Base-by-base conservation (phyloP, 768 basidiomycete genomes). In the Leccinum obscurum region DNA sequence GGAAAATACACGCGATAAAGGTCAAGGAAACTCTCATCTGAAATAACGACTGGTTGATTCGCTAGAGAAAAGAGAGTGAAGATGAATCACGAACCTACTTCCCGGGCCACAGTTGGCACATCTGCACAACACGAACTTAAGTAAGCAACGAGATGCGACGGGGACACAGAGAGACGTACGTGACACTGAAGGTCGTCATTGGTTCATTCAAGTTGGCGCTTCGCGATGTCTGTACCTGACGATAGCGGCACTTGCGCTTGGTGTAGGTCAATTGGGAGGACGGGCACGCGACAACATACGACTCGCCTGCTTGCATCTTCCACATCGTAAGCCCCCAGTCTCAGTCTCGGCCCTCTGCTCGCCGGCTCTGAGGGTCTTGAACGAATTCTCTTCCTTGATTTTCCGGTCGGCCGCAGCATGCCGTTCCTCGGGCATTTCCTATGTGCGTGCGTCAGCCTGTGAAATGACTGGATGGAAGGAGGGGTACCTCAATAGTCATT, bases 381-480 rank as follows among this genome's bases (percentile, higher is more conserved):
- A 90, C 54, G 98, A 76, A 70, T 98, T 98, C 55, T 91, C 86
- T 67, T 89, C 86, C 58, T 85, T 82, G 62, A 98, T 89, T 70
- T 87, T 88, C 60, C 83, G 83, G 66, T 95, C 90, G 9, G 89
- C 26, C 26, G 26, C 88, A 2, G 89, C 87, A 68, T 91, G 90
- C 34, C 93, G 83, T 64, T 95, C 93, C 70, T 93, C 93, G 0
- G 92, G 92, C 92, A 99, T 94, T 68, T 98, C 95, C 93, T 96
- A 53, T 95, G 49, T 20, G 20, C 49, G 13, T 17, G 17, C 17
- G 41, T 59, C 35, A 52, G 58, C 28, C 30, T n/a, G 32, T 10
- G 10, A 32, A 20, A 34, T 32, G n/a, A 17, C 1, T 4, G 51
- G 30, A 20, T 15, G 8, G 30, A 34, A 13, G 32, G 32, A 4